These are phyloP conservation scores for Solanum chacoense DNA, from an alignment of 305 asterid species.

Conservation along the genomic window DNA sequence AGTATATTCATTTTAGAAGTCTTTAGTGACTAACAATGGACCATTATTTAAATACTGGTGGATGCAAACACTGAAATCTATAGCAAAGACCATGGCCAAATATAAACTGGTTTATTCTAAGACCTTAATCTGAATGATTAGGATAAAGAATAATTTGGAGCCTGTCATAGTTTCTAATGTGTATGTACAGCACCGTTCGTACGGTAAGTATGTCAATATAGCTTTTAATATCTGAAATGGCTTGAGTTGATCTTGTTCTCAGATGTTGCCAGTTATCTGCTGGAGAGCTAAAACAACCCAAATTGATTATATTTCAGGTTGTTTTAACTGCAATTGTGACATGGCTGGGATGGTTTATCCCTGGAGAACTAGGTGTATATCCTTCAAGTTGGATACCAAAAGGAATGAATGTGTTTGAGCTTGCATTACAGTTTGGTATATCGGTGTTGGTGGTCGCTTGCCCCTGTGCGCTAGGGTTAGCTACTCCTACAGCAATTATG, in stretches of 20 bases:
- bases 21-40: neutral
- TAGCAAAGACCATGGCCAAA: neutral
- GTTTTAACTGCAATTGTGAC: constrained; percentile 62
- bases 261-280: neutral
- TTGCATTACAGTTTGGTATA: constrained; percentile 85
- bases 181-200: neutral
- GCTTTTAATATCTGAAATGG: neutral
- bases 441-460: constrained; percentile 96
- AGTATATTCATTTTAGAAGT: neutral
- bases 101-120: neutral
- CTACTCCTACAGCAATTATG: constrained; percentile 99
- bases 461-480: constrained; percentile 96
- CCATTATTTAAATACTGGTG: neutral
- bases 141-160: neutral
- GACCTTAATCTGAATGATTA: neutral
- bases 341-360: constrained; percentile 83
- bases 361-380: constrained; percentile 55
- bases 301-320: constrained; percentile 35
- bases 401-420: constrained; percentile 77
- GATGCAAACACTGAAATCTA: neutral
- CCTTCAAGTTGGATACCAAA: constrained; percentile 79
- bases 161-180: neutral
- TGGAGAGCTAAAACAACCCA: neutral
- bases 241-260: neutral
- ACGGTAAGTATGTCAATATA: neutral